Evolutionary conservation across 1,284 basidiomycete genomes (phyloP).

Genomic region (Cutaneotrichosporon sp.): DNA sequence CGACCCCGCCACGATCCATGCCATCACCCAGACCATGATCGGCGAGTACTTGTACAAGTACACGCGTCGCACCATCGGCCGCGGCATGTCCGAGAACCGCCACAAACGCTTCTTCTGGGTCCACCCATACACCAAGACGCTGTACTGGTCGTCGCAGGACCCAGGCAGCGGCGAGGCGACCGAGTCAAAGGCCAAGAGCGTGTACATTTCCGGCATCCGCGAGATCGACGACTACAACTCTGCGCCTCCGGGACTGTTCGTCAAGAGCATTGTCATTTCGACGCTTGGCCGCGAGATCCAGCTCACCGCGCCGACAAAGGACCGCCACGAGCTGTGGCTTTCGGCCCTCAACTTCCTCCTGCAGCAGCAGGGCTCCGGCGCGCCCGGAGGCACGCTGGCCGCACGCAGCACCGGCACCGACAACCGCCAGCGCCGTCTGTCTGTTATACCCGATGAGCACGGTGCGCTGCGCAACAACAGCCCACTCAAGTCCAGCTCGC

Average conservation of each 20-base stretch:
- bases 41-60: constrained; percentile 99
- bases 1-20: constrained; percentile 82
- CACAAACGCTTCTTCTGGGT: constrained; percentile 99
- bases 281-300: constrained; percentile 95
- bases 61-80: constrained; percentile 83
- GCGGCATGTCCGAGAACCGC: constrained; percentile 81
- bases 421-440: constrained; percentile 15
- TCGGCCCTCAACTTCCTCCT: constrained; percentile 52
- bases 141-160: constrained; percentile 96
- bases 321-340: constrained; percentile 94
- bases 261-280: constrained; percentile 86
- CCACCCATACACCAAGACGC: constrained; percentile 94
- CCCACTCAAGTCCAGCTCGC: constrained; percentile 28
- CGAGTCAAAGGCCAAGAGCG: constrained; percentile 94
- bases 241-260: constrained; percentile 84
- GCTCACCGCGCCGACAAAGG: constrained; percentile 88
- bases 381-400: neutral
- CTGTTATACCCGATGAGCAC: constrained; percentile 40
- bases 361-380: constrained; percentile 29
- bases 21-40: constrained; percentile 99
- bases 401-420: neutral
- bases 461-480: constrained; percentile 23
- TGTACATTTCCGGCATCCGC: constrained; percentile 90
- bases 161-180: constrained; percentile 79
- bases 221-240: constrained; percentile 88